A percentile compares a stretch with the other conserved stretches of the same genome.
These are phyloP conservation scores for Aspergillus sclerotialis DNA, from an alignment of 2,329 filamentous ascomycete genomes.

Conservation along the genomic window DNA sequence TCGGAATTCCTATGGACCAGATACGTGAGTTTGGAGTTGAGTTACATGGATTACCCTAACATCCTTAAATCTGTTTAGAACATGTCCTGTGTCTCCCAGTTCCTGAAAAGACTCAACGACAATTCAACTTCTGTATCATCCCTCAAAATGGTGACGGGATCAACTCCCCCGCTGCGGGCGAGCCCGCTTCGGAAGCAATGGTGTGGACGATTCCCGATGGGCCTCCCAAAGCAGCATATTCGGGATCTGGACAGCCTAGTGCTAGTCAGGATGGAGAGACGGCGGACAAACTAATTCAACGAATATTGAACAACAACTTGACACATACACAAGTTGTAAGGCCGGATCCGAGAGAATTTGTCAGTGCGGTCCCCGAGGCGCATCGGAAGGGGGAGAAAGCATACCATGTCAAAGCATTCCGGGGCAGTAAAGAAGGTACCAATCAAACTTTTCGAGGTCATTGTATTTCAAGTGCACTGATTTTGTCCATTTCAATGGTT, in stretches of 20 bases:
- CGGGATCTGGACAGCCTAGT: constrained; percentile 37
- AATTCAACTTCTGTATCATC: constrained; percentile 57
- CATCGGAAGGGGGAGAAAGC: constrained; percentile 58
- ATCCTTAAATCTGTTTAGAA: too few species aligned
- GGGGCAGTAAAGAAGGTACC: constrained; percentile 58
- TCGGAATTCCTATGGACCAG: constrained; percentile 43
- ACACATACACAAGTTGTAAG: constrained; percentile 41
- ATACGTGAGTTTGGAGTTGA: constrained; percentile 39
- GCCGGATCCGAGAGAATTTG: constrained; percentile 52
- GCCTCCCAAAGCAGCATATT: constrained; percentile 38
- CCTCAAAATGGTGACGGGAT: constrained; percentile 47
- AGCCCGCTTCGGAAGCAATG: constrained; percentile 45
- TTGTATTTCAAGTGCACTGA: constrained; percentile 4
- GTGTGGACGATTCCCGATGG: constrained; percentile 56
- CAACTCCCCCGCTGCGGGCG: constrained; percentile 36
- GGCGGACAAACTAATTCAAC: constrained; percentile 37
- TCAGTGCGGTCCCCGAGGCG: constrained; percentile 52
- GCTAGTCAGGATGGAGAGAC: constrained; percentile 40
- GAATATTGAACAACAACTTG: constrained; percentile 45
- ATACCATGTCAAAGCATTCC: constrained; percentile 57
- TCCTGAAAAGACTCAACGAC: constrained; percentile 57
- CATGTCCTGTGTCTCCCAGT: constrained; percentile 56
- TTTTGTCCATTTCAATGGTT: too few species aligned
- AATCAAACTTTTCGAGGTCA: background rate
- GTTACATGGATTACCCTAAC: too few species aligned